Evolutionary conservation across 768 basidiomycete genomes (phyloP).

Genomic region (Xerocomellus intermedius): DNA sequence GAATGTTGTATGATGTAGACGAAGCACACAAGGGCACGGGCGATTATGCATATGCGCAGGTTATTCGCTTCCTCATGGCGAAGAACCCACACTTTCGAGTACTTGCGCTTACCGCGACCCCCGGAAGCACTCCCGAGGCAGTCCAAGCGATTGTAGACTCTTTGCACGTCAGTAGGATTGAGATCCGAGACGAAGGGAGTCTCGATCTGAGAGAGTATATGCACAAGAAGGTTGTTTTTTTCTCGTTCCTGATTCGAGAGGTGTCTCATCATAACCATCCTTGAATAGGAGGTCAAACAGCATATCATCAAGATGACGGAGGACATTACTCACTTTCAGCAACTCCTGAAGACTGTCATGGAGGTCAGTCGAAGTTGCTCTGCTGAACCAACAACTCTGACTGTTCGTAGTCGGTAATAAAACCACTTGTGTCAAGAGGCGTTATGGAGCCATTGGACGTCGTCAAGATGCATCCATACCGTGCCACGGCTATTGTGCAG

Average conservation of each 20-base stretch:
- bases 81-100: constrained; percentile 93
- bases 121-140: constrained; percentile 80
- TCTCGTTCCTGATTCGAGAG: not conserved
- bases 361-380: constrained; percentile 45
- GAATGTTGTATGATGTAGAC: constrained; percentile 46
- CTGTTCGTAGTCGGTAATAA: constrained; percentile 32
- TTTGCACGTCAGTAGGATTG: constrained; percentile 91
- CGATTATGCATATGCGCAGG: constrained; percentile 88
- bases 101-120: constrained; percentile 93
- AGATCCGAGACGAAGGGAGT: constrained; percentile 89
- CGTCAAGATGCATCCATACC: constrained; percentile 64
- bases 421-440: constrained; percentile 35
- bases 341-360: constrained; percentile 71
- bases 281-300: constrained; percentile 62
- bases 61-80: constrained; percentile 86
- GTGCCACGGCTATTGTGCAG: constrained; percentile 44
- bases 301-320: constrained; percentile 75
- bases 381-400: constrained; percentile 3
- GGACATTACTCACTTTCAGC: constrained; percentile 62
- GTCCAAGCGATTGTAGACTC: constrained; percentile 90
- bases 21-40: constrained; percentile 96
- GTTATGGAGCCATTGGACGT: constrained; percentile 56
- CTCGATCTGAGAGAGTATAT: constrained; percentile 84
- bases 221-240: constrained; percentile 69
- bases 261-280: not conserved